These are phyloP conservation scores for Lactifluus volemus DNA, from an alignment of 768 basidiomycete genomes.

Conservation along the genomic window DNA sequence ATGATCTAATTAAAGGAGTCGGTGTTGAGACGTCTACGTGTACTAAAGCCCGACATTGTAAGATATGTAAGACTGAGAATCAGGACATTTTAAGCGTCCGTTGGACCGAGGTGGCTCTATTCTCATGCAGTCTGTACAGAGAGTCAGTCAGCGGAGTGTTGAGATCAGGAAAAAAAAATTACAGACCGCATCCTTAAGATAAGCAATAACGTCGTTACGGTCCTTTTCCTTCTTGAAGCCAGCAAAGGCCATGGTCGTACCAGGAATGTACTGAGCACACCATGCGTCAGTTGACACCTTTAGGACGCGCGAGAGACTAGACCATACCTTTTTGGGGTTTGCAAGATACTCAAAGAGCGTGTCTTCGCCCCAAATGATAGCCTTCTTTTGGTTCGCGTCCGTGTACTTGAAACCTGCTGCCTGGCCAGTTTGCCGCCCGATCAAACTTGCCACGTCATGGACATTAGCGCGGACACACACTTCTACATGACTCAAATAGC, in stretches of 20 bases:
- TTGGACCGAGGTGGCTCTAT: constrained; percentile 16
- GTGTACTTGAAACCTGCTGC: constrained; percentile 86
- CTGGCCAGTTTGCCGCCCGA: constrained; percentile 82
- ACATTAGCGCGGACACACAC: neutral
- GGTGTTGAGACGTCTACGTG: constrained; percentile 27
- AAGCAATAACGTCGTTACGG: constrained; percentile 87
- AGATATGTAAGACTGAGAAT: constrained; percentile 19
- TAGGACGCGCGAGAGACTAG: neutral
- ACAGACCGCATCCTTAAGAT: constrained; percentile 67
- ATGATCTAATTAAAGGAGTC: neutral
- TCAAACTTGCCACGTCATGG: constrained; percentile 39
- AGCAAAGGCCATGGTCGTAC: constrained; percentile 98
- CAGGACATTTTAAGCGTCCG: constrained; percentile 12
- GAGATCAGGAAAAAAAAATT: neutral
- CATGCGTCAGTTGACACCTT: neutral
- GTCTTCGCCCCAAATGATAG: constrained; percentile 71
- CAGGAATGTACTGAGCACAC: constrained; percentile 70
- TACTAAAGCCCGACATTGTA: constrained; percentile 26
- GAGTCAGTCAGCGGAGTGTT: neutral
- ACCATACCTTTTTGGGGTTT: constrained; percentile 90
- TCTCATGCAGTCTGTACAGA: constrained; percentile 21
- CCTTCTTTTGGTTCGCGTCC: constrained; percentile 93
- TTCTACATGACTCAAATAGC: constrained; percentile 22
- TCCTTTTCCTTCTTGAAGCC: constrained; percentile 99
- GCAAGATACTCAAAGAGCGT: constrained; percentile 95